phyloP scores from a whole-genome alignment of 352 stramenopile species.

The Globisporangium rhizosaccharum region DNA sequence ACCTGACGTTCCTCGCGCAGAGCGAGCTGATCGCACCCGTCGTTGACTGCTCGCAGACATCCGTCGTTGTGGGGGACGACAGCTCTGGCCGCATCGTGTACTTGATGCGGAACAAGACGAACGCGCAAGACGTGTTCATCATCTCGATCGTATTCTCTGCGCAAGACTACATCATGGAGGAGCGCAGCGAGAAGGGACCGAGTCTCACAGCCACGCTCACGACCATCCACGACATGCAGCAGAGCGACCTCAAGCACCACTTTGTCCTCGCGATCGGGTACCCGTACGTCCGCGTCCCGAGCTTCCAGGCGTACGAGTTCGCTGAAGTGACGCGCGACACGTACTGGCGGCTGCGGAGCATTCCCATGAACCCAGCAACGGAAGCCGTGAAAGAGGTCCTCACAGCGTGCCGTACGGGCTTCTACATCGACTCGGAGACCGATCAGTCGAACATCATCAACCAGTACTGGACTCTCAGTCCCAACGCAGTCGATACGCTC shows the following conservation, averaged over 20 bases:
- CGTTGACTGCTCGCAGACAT: conserved; percentile 9
- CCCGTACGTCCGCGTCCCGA: too few species aligned
- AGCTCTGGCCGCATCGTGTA: conserved; percentile 17
- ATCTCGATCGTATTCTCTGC: conserved; percentile 11
- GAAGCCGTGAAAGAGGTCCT: too few species aligned
- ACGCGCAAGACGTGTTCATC: conserved; percentile 14
- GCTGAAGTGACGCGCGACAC: too few species aligned
- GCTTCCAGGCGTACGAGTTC: too few species aligned
- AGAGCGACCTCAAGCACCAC: too few species aligned
- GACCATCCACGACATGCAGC: too few species aligned
- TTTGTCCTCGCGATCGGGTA: too few species aligned
- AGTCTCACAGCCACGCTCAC: too few species aligned
- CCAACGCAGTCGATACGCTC: too few species aligned
- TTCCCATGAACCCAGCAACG: too few species aligned
- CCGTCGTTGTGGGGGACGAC: neutral
- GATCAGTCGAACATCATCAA: conserved; percentile 37
- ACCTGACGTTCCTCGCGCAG: conserved; percentile 12
- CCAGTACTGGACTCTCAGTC: conserved; percentile 10
- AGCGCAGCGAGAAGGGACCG: neutral
- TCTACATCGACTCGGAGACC: conserved; percentile 19
- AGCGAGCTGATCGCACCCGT: conserved; percentile 8
- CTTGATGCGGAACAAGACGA: conserved; percentile 12
- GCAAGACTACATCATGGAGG: conserved; percentile 1
- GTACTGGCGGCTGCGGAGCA: too few species aligned
- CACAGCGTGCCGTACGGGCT: neutral